Evolutionary conservation across 2,329 filamentous ascomycete species (phyloP).

Genomic region (Colletotrichum sp.): DNA sequence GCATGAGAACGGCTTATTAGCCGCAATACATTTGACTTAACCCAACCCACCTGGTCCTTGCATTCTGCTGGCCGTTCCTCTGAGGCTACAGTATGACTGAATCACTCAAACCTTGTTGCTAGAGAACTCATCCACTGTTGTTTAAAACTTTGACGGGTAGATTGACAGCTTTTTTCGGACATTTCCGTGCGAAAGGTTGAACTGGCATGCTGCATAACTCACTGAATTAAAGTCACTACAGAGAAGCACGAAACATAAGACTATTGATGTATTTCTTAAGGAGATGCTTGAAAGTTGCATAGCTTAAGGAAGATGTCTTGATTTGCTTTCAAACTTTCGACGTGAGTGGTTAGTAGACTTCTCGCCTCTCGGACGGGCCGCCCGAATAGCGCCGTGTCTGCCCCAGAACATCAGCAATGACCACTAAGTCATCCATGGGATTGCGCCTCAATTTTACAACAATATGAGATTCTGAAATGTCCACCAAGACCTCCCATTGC

Average conservation of each 20-base stretch:
- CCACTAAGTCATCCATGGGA: neutral
- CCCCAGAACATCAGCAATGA: neutral
- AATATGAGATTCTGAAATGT: neutral
- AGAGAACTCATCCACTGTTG: neutral
- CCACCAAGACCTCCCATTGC: neutral
- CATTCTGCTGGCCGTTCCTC: neutral
- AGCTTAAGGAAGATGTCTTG: neutral
- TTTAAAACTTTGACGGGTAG: neutral
- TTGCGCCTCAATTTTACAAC: neutral
- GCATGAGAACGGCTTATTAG: neutral
- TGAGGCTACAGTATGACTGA: neutral
- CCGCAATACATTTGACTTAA: neutral
- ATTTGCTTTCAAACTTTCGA: no score
- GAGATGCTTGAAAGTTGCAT: neutral
- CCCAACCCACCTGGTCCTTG: neutral
- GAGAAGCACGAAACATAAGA: neutral
- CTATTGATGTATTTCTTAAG: neutral
- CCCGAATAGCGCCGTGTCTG: neutral
- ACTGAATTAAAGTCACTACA: neutral
- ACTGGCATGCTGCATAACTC: neutral
- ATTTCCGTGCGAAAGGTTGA: neutral
- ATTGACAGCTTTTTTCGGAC: neutral
- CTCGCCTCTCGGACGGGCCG: neutral
- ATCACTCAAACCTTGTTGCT: neutral
- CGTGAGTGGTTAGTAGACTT: neutral